Evolutionary conservation across 495 filamentous ascomycete genomes (phyloP).

Genomic region (Hamigera avellanea): DNA sequence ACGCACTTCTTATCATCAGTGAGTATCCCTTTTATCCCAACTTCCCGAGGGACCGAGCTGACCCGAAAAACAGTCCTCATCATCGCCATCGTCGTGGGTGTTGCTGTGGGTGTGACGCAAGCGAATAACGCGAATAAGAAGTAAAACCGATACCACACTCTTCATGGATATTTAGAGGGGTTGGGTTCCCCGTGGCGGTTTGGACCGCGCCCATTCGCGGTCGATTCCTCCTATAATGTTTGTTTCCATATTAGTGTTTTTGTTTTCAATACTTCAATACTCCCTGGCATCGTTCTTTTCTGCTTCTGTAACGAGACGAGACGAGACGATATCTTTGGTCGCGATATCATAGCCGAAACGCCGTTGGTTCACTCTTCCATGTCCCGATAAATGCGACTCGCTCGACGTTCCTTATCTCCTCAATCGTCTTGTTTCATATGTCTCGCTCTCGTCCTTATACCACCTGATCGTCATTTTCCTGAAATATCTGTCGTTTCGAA

Average conservation of each 20-base stretch:
- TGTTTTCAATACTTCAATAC: no score
- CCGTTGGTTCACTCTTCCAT: no score
- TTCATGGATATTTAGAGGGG: neutral
- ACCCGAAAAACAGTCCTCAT: constrained; percentile 29
- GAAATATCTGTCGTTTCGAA: neutral
- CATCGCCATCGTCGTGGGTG: constrained; percentile 37
- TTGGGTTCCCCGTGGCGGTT: neutral
- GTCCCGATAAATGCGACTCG: no score
- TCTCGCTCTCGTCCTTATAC: no score
- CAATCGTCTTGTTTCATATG: no score
- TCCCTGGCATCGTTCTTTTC: no score
- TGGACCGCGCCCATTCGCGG: neutral
- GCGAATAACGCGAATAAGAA: constrained; percentile 14
- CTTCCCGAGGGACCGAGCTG: neutral
- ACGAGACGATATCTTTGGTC: no score
- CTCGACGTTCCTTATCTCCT: no score
- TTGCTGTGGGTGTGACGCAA: constrained; percentile 37
- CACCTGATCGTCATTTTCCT: neutral
- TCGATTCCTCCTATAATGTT: neutral
- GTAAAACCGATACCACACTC: constrained; percentile 2
- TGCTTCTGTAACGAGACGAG: no score
- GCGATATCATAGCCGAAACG: no score
- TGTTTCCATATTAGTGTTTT: neutral
- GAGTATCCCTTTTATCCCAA: constrained; percentile 29
- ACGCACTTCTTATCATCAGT: constrained; percentile 73